Base-by-base conservation (phyloP, 768 basidiomycete genomes). In the Suillus americanus region DNA sequence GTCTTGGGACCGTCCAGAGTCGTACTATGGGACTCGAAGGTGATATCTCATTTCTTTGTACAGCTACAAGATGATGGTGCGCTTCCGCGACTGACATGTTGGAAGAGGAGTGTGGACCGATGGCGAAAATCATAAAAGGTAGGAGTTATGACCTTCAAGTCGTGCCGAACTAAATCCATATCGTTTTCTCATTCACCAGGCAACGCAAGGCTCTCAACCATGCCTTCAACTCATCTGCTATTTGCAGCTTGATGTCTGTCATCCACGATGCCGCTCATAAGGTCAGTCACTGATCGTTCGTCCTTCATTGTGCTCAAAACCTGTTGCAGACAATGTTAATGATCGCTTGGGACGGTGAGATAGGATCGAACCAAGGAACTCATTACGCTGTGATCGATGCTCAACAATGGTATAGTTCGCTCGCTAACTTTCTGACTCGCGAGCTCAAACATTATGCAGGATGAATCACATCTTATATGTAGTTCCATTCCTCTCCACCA, bases 221-320 rank as follows among this genome's bases (percentile, higher is more conserved):
- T 37, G 35, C 35, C 35, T 37, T 37, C 4, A 37, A 12, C 2
- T 8, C 35, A 12, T 0, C 10, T 37, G 35, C 35, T 37, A 37
- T 37, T 37, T 12, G 7, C 35, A 37, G 35, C 35, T 37, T 12
- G 2, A 37, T 12, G 2, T 68, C 77, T 2, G 77, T 85, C 1
- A 86, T 86, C 71, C 83, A 79, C 62, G 84, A 86, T 64, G 79
- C 82, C 1, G 77, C 79, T 1, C 81, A 85, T 68, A 83, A 84
- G 79, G 85, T 82, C 10, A 5, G 25, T 7, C 53, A n/a, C 6
- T 23, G 20, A 37, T 35, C 3, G 54, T 13, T 10, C 35, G 9
- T 28, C 13, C n/a, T 9, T 0, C n/a, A 14, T 12, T 55, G 12
- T 5, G 7, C 20, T 55, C 12, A 5, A 35, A 55, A 55, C 7